phyloP scores from a whole-genome alignment of 768 basidiomycete species.

The Dendrothele bispora region DNA sequence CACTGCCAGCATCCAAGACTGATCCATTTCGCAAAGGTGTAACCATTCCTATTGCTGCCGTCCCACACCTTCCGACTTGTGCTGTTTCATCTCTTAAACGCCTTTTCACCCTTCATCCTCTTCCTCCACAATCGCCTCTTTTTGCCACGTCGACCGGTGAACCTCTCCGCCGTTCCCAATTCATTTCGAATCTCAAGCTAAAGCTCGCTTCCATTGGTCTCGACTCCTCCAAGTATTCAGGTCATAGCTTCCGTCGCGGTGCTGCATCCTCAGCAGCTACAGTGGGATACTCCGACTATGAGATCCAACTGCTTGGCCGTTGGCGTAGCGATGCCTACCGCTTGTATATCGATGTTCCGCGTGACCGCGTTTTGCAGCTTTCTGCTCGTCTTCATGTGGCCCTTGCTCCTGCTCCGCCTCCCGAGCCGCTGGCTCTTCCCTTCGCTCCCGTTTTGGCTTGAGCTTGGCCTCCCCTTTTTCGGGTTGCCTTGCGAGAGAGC shows the following conservation, averaged over 20 bases:
- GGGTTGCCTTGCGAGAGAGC: too few species aligned
- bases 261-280: conserved; percentile 27
- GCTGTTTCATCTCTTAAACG: not conserved
- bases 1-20: conserved; percentile 34
- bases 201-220: conserved; percentile 7
- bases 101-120: not conserved
- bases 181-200: not conserved
- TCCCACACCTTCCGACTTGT: conserved; percentile 7
- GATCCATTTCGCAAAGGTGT: conserved; percentile 32
- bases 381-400: conserved; percentile 28
- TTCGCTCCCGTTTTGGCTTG: conserved; percentile 4
- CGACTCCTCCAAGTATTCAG: conserved; percentile 16
- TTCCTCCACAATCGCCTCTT: not conserved
- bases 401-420: not conserved
- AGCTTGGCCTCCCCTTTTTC: too few species aligned
- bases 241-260: conserved; percentile 28
- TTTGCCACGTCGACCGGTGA: not conserved
- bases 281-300: conserved; percentile 27
- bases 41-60: conserved; percentile 18
- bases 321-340: conserved; percentile 38
- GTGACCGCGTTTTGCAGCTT: conserved; percentile 23
- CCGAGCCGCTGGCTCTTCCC: not conserved
- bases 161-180: not conserved
- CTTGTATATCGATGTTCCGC: conserved; percentile 31
- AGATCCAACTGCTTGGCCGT: conserved; percentile 36